Conservation (phyloP, 257 asterid genomes). For the Henckelia pumila region DNA sequence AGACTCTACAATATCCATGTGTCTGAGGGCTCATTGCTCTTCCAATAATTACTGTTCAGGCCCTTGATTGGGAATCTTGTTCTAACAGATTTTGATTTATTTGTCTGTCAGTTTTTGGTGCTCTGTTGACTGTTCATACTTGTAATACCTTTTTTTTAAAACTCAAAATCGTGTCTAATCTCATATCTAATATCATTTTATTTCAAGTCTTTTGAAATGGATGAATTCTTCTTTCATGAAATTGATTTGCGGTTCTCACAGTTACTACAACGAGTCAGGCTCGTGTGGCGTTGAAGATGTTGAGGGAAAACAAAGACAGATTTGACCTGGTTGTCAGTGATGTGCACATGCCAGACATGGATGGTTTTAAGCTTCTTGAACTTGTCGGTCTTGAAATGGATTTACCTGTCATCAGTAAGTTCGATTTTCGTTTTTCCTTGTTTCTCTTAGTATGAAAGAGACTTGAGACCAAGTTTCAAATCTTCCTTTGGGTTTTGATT, state of each 20-base stretch:
- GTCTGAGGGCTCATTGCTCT: neutral
- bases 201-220: neutral
- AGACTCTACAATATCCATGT: neutral
- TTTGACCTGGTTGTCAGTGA: conserved; percentile 83
- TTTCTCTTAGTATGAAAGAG: neutral
- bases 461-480: neutral
- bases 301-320: conserved; percentile 65
- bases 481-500: conserved; percentile 18
- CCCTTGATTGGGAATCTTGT: neutral
- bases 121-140: neutral
- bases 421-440: neutral
- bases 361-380: conserved; percentile 85
- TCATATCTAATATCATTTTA: neutral
- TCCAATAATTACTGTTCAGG: neutral
- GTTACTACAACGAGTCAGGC: conserved; percentile 72
- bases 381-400: conserved; percentile 87
- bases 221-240: conserved; percentile 21
- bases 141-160: neutral
- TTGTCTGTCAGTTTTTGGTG: neutral
- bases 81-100: neutral
- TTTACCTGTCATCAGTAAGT: conserved; percentile 83
- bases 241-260: conserved; percentile 29
- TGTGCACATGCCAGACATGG: conserved; percentile 96
- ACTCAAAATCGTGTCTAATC: neutral
- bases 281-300: conserved; percentile 58